Base-by-base conservation (phyloP, 805 yeast species). In the Kodamaea laetipori region DNA sequence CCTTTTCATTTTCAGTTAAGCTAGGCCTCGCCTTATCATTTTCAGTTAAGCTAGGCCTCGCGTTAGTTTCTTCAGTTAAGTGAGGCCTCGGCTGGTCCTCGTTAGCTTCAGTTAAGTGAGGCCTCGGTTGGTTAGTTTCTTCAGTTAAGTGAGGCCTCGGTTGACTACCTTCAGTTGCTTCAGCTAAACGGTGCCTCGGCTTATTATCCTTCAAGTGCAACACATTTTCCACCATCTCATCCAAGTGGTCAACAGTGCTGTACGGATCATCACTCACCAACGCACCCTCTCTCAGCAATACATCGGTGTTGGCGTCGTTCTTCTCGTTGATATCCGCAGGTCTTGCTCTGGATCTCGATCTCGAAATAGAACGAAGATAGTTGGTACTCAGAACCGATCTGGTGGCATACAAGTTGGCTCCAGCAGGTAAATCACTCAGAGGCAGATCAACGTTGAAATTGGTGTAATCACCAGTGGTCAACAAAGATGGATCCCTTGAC, bases 361-460 rank as follows among this genome's bases (percentile, higher is more conserved):
- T 69, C 1, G 86, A 81, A 35, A 81, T 79, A 1, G 85, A 77
- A 52, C 90, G 74, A 50, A 84, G 67, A 56, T 82, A 84, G 47
- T 78, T 69, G 31, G 76, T 61, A 0, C 81, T 75, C 12, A 80
- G 67, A 31, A 52, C 58, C 1, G 73, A 55, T 55, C 74, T 53
- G 53, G 70, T 50, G 51, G 64, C 61, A 43, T 55, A 62, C 47
- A 58, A 49, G 26, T 52, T 55, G 13, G 45, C 27, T 7, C 50
- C 31, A 6, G 48, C 26, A 11, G 39, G 23, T 10, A 49, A 43
- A 13, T 37, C 44, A 8, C 41, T 43, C 4, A 52, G 53, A 10
- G 66, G 68, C 11, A 49, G 49, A 47, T 71, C 76, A 2, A 64
- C 74, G 46, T 71, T 67, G 57, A 69, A 71, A 51, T 71, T 71